Evolutionary conservation across 805 yeast species (phyloP), one percentile per base, ranked within the genome.

Genomic region (Kockiozyma suomiensis): DNA sequence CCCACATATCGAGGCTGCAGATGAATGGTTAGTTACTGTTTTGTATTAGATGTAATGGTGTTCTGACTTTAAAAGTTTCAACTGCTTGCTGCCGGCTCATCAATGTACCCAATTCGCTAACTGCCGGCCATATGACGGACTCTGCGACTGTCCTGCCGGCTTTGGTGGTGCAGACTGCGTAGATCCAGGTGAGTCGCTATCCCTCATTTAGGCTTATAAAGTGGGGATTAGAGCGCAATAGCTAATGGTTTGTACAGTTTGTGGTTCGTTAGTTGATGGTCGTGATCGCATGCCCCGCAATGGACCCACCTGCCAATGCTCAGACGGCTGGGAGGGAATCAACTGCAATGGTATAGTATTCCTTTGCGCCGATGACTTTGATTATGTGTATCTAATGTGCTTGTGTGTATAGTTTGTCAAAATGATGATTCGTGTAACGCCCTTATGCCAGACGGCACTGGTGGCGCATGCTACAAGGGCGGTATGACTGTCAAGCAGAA

Each of bases 141-240:
- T 85, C 70, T 94, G 99, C 76, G 96, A 89, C 55, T 94, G 99
- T 75, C 82, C 90, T 45, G 85, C 84, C 40, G 99, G 99, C 0
- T 94, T 87, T 76, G 97, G 97, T 2, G 97, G 98, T 6, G 84
- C 85, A 69, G 97, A 94, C 72, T 94, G 99, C 74, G 81, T 90
- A 0, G 81, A 82, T 68, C 97, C 99, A 1, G 64, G 69, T 64
- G 0, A 73, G 82, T n/a, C n/a, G n/a, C n/a, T n/a, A n/a, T n/a
- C n/a, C n/a, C n/a, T n/a, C n/a, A n/a, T n/a, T n/a, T n/a, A n/a
- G n/a, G n/a, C n/a, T n/a, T n/a, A n/a, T n/a, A n/a, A n/a, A n/a
- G n/a, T n/a, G n/a, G n/a, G n/a, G 25, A 51, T 38, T 3, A 15
- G 19, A n/a, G 7, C 4, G 6, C 3, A 10, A 38, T 2, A n/a